Evolutionary conservation across 208 protist genomes (phyloP), one percentile per base, ranked within the genome.

Genomic region (Balamuthia mandrillaris): DNA sequence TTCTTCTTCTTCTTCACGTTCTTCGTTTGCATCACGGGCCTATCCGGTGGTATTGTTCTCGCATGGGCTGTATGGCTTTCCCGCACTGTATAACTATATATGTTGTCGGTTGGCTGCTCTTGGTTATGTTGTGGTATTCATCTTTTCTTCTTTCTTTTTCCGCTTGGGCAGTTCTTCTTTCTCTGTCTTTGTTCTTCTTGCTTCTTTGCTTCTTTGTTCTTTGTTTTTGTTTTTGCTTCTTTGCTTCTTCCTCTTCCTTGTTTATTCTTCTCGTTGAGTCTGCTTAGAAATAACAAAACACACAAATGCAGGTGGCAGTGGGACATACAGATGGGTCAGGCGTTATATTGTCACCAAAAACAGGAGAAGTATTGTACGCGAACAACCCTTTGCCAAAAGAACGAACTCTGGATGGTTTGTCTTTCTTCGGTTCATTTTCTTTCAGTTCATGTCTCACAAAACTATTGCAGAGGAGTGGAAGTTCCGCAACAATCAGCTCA

Each of bases 281-380:
- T 29, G 12, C 3, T 16, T 18, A 31, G 51, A 18, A 27, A 9
- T 21, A 39, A n/a, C n/a, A n/a, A n/a, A n/a, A n/a, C n/a, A n/a
- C n/a, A n/a, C n/a, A n/a, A n/a, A n/a, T n/a, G n/a, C 68, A 78
- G 68, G 24, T 78, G 68, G 68, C 68, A 31, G 68, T 78, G 12
- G 68, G 68, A 1, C 68, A 78, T 49, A 78, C 68, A 1, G 68
- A 78, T n/a, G 68, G 68, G 4, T 78, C 68, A 18, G 68, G 68
- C 1, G 29, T 7, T 18, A 78, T 78, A 29, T 42, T 78, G 44
- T 78, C 68, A 27, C 68, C 68, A 3, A 31, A 27, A 2, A 7
- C 45, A 29, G 68, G 68, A 1, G 24, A 78, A 0, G n/a, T 78
- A 42, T 14, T 78, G 29, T 35, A 42, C 45, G 68, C 41, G 31